A percentile compares a stretch with the other conserved stretches of the same genome.
Conservation (phyloP, 768 basidiomycete species). For the Collybia sordida region DNA sequence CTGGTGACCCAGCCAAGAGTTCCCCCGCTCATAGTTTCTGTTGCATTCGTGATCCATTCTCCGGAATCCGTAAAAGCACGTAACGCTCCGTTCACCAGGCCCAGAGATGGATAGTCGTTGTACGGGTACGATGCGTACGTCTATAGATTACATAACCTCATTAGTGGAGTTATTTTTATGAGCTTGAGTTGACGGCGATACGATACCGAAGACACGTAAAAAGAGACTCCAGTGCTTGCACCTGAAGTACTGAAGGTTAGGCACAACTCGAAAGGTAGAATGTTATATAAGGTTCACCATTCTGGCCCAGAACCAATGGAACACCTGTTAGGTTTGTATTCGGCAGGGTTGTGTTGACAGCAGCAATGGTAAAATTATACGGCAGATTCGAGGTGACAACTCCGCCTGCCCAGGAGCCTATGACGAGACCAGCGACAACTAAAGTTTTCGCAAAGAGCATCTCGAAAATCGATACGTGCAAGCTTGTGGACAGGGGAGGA, state of each 20-base stretch:
- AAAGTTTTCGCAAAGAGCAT: too few relatives aligned
- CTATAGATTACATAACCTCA: conserved; percentile 17
- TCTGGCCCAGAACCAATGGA: conserved; percentile 43
- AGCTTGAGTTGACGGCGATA: neutral
- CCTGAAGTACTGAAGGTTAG: conserved; percentile 17
- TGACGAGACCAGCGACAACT: too few relatives aligned
- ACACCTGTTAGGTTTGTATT: conserved; percentile 45
- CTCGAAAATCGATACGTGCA: neutral
- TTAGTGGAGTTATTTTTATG: neutral
- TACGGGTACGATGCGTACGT: conserved; percentile 51
- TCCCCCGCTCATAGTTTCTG: conserved; percentile 27
- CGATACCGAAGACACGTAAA: conserved; percentile 46
- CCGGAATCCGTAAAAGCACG: conserved; percentile 33
- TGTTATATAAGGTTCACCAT: conserved; percentile 22
- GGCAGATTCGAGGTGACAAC: conserved; percentile 15
- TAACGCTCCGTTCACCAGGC: conserved; percentile 36
- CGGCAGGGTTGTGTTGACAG: conserved; percentile 36
- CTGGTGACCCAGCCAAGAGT: conserved; percentile 38
- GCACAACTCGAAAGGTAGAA: neutral
- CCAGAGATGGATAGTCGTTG: conserved; percentile 43
- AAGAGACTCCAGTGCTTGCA: conserved; percentile 33
- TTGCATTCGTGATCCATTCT: conserved; percentile 39
- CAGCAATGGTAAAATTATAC: conserved; percentile 46
- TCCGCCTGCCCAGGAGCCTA: neutral
- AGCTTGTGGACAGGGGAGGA: neutral